Conservation (phyloP, 192 early-diverging fungal genomes). For the Podila verticillata region DNA sequence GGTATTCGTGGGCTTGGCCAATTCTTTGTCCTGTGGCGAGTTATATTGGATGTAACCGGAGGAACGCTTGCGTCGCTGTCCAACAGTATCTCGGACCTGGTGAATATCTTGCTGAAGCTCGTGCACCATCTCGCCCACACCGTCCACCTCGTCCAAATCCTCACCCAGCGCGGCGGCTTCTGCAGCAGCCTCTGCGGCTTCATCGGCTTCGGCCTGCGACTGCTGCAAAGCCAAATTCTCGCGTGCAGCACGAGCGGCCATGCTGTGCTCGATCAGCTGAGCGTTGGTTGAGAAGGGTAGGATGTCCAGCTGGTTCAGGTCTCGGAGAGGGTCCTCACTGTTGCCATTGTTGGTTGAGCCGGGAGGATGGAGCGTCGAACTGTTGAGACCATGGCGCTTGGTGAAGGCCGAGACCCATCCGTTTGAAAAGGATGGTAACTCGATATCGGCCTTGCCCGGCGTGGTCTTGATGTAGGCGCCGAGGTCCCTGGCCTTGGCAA, state of each 20-base stretch:
- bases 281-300: constrained; percentile 21
- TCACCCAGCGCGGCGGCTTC: constrained; percentile 1
- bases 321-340: neutral
- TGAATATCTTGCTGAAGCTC: neutral
- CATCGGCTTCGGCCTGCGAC: neutral
- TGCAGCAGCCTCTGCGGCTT: neutral
- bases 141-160: neutral
- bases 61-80: no score
- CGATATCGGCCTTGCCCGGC: neutral
- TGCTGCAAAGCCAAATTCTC: neutral
- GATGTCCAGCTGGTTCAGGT: neutral
- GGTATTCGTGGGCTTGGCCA: neutral
- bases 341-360: constrained; percentile 1
- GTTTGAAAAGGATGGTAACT: constrained; percentile 38
- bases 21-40: neutral
- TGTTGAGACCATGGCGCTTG: constrained; percentile 25
- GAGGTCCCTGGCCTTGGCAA: constrained; percentile 24
- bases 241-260: neutral
- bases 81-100: neutral
- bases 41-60: no score
- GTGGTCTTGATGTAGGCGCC: constrained; percentile 20
- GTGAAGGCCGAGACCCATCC: constrained; percentile 51
- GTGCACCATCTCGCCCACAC: neutral
- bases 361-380: constrained; percentile 19
- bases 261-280: constrained; percentile 8